Evolutionary conservation across 495 filamentous ascomycete genomes (phyloP).

Genomic region (Annulohypoxylon bovei): DNA sequence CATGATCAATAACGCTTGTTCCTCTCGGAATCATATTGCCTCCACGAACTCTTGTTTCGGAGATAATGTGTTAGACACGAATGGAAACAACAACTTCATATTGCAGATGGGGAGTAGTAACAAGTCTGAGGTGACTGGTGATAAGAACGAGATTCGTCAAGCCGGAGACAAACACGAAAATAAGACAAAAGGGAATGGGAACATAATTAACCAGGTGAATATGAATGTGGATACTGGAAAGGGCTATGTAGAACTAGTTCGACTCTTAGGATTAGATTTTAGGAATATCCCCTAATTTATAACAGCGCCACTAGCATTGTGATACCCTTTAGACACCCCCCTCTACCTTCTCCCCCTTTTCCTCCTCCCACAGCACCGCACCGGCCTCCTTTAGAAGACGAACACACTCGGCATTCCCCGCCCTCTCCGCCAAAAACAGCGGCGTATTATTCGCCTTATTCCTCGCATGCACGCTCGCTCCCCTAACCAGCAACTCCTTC

Average conservation of each 20-base stretch:
- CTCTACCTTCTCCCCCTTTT: background rate
- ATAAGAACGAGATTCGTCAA: conserved; percentile 14
- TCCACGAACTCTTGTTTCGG: background rate
- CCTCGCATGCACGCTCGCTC: conserved; percentile 86
- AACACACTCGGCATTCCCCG: conserved; percentile 66
- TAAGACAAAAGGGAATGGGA: background rate
- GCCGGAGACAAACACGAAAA: conserved; percentile 16
- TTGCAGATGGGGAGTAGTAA: conserved; percentile 19
- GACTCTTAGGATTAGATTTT: too few relatives aligned
- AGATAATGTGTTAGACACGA: background rate
- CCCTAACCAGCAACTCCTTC: conserved; percentile 74
- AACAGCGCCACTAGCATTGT: background rate
- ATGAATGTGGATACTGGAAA: too few relatives aligned
- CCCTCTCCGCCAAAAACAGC: conserved; percentile 75
- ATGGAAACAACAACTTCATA: background rate
- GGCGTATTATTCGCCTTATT: conserved; percentile 86
- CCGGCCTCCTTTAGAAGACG: conserved; percentile 73
- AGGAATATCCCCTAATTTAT: too few relatives aligned
- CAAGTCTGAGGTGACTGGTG: background rate
- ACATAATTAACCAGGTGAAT: conserved; percentile 9
- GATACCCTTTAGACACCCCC: background rate
- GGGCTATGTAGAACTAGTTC: too few relatives aligned
- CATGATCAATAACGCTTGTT: conserved; percentile 22
- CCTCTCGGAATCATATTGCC: background rate
- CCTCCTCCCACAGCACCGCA: conserved; percentile 65